Conservation (phyloP, 2,329 filamentous ascomycete species). For the Gaeumannomyces sp. region DNA sequence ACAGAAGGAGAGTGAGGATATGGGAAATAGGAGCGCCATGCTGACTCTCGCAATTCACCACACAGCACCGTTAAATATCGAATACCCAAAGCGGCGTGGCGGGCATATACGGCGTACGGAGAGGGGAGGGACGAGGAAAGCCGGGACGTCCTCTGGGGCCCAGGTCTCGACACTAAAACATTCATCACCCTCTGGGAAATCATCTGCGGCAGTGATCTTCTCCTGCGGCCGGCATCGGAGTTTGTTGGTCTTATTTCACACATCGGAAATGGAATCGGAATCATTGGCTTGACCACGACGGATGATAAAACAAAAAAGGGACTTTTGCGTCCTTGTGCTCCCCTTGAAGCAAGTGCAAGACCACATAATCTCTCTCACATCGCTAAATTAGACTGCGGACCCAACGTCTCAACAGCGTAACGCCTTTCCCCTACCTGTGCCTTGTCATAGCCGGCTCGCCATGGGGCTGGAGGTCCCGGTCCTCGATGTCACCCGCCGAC, state of each 20-base stretch:
- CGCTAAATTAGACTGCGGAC: too few relatives aligned
- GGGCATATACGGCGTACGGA: conserved; percentile 8
- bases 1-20: too few relatives aligned
- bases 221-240: conserved; percentile 8
- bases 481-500: too few relatives aligned
- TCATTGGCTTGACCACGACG: conserved; percentile 6
- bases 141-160: not conserved
- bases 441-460: too few relatives aligned
- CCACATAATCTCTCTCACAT: not conserved
- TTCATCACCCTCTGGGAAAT: conserved; percentile 1
- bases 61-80: conserved; percentile 13
- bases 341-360: not conserved
- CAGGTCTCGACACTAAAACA: not conserved
- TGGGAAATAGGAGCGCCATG: not conserved
- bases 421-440: too few relatives aligned
- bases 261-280: conserved; percentile 9
- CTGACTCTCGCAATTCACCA: not conserved
- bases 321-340: not conserved
- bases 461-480: not conserved
- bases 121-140: conserved; percentile 3
- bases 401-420: too few relatives aligned
- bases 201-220: conserved; percentile 2
- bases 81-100: conserved; percentile 5
- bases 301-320: not conserved
- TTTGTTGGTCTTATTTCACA: conserved; percentile 10